Evolutionary conservation across 108 stramenopile genomes (phyloP), one percentile per base, ranked within the genome.

Genomic region (Licmophora abbreviata): DNA sequence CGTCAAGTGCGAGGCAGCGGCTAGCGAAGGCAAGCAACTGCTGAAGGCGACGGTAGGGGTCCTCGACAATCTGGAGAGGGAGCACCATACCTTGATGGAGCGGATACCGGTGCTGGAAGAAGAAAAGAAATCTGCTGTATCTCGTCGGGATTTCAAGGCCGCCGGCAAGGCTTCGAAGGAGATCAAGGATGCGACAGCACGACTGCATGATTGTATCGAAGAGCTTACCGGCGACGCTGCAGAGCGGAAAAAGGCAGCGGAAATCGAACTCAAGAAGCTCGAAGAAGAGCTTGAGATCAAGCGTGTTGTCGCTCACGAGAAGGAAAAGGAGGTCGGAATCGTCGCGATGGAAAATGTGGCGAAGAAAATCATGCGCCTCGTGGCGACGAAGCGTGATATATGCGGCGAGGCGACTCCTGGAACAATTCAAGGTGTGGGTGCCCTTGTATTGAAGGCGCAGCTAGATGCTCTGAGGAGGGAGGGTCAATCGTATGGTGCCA

Each of bases 121-220:
- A 11, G 58, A 67, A 10, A 93, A 93, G 59, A 83, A 83, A 43
- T 48, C 54, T 17, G 83, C 83, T 7, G 92, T 83, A 3, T 69
- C 79, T 7, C 69, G 62, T 29, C 67, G 87, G 18, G 85, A 93
- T 69, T 93, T 89, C 67, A 88, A 89, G 60, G 59, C 73, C 4
- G 92, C 87, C 21, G 79, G 75, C 0, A 77, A 84, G 36, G 83
- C 73, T 5, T 87, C 81, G 17, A 93, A 93, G 52, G 87, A 89
- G 48, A 85, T 87, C 27, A 93, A 93, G 44, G 88, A 91, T 48
- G 73, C 77, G 10, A 46, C 66, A 17, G 60, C 71, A 24, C 72
- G 83, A 29, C 66, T 82, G 24, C 64, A 81, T 51, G 67, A 83
- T 32, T 74, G 65, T 33, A 54, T 80, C 41, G 73, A 68, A 41